These are phyloP conservation scores for Phanerochaete carnosa DNA, from an alignment of 768 basidiomycete species.

Conservation along the genomic window DNA sequence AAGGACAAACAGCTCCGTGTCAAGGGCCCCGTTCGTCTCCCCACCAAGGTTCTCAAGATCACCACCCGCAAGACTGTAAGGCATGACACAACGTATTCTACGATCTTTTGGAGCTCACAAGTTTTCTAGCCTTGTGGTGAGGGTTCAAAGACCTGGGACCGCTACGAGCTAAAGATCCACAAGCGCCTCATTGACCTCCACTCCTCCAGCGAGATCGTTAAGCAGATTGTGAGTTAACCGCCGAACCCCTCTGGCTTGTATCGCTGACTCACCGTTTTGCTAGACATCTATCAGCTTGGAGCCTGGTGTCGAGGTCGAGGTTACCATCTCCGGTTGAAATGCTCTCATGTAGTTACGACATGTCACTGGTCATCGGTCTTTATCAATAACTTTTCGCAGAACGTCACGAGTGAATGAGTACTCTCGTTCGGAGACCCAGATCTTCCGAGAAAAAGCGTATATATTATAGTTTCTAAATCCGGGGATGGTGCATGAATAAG, in stretches of 20 bases:
- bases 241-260: background rate
- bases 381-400: background rate
- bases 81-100: slow-evolving; percentile 15
- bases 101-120: background rate
- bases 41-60: slow-evolving; percentile 98
- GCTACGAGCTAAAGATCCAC: slow-evolving; percentile 99
- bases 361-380: background rate
- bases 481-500: background rate
- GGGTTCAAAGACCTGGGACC: slow-evolving; percentile 99
- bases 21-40: slow-evolving; percentile 97
- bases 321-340: slow-evolving; percentile 80
- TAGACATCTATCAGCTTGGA: slow-evolving; percentile 99
- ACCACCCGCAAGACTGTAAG: slow-evolving; percentile 98
- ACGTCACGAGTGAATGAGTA: background rate
- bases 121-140: slow-evolving; percentile 90
- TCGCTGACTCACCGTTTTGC: background rate
- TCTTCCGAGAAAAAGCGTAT: background rate
- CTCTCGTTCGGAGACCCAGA: background rate
- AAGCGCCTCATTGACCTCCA: slow-evolving; percentile 99
- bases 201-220: slow-evolving; percentile 98
- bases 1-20: slow-evolving; percentile 99
- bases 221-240: slow-evolving; percentile 84
- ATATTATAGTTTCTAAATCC: background rate
- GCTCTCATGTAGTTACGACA: background rate
- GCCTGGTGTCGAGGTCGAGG: slow-evolving; percentile 98